Base-by-base conservation (phyloP, 495 filamentous ascomycete species). In the Melanomma pulvis-pyrius region DNA sequence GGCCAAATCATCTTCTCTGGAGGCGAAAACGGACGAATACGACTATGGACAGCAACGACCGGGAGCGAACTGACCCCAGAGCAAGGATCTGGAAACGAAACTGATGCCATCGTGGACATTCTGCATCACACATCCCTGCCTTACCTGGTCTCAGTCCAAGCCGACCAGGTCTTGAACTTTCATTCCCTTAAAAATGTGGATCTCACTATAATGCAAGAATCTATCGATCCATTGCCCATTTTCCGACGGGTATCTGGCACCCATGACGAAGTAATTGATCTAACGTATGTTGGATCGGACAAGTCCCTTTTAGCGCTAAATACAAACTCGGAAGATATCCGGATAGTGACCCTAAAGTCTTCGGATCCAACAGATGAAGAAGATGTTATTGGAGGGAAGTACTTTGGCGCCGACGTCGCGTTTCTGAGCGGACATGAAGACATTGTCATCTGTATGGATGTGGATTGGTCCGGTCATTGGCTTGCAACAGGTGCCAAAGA, bases 381-480 rank as follows among this genome's bases (percentile, higher is more conserved):
- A 15, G 32, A 44, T 12, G 5, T 19, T 1, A 29, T 34, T 13
- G 61, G 32, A 47, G 69, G 62, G 12, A 64, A 63, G 17, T 93
- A 93, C 74, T 97, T 90, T 74, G 93, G 93, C 3, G 90, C 92
- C 34, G 94, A 98, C 74, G 82, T 96, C 47, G 89, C 88, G 4
- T 80, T 91, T 56, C 82, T 98, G 6, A 90, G 88, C 68, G 94
- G 92, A 29, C 94, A 99, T 67, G 87, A 91, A 55, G 94, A 98
- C 66, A 97, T 98, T 46, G 89, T 98, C 58, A 96, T 99, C 77
- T 94, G 91, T 60, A 79, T 99, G 30, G 92, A 96, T 77, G 87
- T 90, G 21, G 94, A 98, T 76, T 96, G 91, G 91, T 97, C 94
- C 5, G 94, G 96, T 9, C 86, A 92, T 74, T 99, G 94, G 94